phyloP scores from a whole-genome alignment of 164 flowering plant genomes.

The Piper betle region DNA sequence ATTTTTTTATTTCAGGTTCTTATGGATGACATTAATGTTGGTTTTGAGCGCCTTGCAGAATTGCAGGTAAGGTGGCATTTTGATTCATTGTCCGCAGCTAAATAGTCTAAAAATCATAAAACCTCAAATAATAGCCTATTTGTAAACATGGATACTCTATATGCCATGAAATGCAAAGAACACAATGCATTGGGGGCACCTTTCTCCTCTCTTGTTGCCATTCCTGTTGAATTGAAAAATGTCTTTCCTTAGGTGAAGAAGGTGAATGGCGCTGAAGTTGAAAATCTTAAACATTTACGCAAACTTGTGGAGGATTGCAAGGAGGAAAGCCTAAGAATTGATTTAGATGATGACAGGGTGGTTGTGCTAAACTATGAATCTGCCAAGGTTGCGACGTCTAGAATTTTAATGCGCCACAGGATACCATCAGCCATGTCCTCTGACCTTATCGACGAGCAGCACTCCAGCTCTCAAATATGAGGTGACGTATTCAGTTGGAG shows the following conservation, averaged over 20 bases:
- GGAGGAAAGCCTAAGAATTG: slow-evolving; percentile 54
- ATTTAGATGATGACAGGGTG: slow-evolving; percentile 86
- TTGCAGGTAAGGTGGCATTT: slow-evolving; percentile 44
- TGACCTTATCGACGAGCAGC: not conserved
- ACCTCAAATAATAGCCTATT: too few species aligned
- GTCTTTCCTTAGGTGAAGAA: slow-evolving; percentile 53
- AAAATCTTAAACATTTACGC: slow-evolving; percentile 67
- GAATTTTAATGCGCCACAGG: slow-evolving; percentile 67
- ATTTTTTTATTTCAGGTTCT: slow-evolving; percentile 38
- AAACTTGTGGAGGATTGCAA: slow-evolving; percentile 51
- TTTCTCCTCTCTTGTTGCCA: too few species aligned
- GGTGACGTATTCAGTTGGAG: too few species aligned
- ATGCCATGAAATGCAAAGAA: too few species aligned
- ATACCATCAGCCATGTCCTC: slow-evolving; percentile 70
- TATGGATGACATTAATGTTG: slow-evolving; percentile 89
- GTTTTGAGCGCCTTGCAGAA: slow-evolving; percentile 87
- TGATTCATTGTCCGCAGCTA: too few species aligned
- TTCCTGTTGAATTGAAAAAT: too few species aligned
- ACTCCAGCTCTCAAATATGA: too few species aligned
- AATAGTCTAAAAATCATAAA: too few species aligned
- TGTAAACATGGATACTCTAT: too few species aligned
- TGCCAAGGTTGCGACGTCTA: slow-evolving; percentile 68
- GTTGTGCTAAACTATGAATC: slow-evolving; percentile 42
- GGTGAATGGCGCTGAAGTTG: slow-evolving; percentile 59
- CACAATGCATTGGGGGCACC: too few species aligned